These are phyloP conservation scores for Solanum etuberosum DNA, from an alignment of 257 asterid genomes.

Conservation along the genomic window DNA sequence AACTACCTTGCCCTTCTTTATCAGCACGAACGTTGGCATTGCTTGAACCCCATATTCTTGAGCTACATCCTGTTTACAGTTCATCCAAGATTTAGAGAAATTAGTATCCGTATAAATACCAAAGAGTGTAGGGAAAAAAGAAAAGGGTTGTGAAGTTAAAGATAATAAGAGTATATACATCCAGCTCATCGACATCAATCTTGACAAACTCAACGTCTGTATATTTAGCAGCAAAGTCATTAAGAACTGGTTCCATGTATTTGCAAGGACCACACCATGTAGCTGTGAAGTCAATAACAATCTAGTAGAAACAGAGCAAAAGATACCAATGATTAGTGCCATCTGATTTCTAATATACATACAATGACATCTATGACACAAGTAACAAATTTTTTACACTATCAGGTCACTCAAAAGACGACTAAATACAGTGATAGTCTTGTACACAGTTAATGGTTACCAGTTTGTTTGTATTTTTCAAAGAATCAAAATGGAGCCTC, in stretches of 20 bases:
- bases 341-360: not conserved
- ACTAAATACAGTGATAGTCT: not conserved
- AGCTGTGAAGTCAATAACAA: slow-evolving; percentile 64
- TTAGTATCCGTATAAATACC: not conserved
- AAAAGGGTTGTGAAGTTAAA: not conserved
- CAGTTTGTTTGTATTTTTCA: slow-evolving; percentile 47
- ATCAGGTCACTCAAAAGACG: not conserved
- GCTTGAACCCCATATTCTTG: slow-evolving; percentile 9
- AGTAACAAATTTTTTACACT: not conserved
- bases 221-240: slow-evolving; percentile 43
- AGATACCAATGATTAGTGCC: not conserved
- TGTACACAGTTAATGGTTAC: slow-evolving; percentile 8
- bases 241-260: slow-evolving; percentile 34
- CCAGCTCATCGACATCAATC: slow-evolving; percentile 60
- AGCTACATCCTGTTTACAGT: slow-evolving; percentile 13
- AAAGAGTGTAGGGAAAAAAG: not conserved
- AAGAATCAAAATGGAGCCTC: slow-evolving; percentile 43
- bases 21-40: slow-evolving; percentile 28
- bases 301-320: slow-evolving; percentile 16
- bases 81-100: not conserved
- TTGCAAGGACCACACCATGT: slow-evolving; percentile 72
- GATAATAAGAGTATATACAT: slow-evolving; percentile 25
- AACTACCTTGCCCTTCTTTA: slow-evolving; percentile 14
- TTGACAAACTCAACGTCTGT: slow-evolving; percentile 54
- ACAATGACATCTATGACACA: not conserved